phyloP scores from a whole-genome alignment of 2,329 filamentous ascomycete species.

The Coniochaeta sp. region DNA sequence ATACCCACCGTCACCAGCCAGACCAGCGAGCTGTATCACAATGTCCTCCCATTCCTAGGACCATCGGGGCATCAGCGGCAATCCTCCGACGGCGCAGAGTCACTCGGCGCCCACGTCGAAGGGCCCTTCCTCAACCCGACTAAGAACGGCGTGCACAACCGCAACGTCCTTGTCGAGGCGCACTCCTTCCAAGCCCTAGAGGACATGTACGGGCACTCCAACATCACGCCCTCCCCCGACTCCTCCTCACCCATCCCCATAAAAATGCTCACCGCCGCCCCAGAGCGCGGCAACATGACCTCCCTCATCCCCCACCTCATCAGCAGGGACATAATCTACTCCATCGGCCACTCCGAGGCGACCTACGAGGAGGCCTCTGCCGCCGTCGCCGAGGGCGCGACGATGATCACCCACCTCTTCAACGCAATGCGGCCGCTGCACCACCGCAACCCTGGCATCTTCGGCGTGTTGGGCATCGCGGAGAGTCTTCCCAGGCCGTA shows the following conservation, averaged over 20 bases:
- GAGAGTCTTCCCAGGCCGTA: slow-evolving; percentile 58
- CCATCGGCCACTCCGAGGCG: slow-evolving; percentile 81
- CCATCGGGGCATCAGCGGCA: slow-evolving; percentile 57
- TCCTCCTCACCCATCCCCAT: slow-evolving; percentile 42
- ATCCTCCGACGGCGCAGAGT: slow-evolving; percentile 69
- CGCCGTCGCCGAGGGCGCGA: slow-evolving; percentile 67
- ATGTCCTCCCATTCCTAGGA: slow-evolving; percentile 69
- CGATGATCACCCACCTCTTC: slow-evolving; percentile 90
- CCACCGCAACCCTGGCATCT: slow-evolving; percentile 86
- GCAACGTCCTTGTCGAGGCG: slow-evolving; percentile 60
- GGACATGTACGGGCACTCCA: slow-evolving; percentile 64
- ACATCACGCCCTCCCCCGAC: slow-evolving; percentile 41
- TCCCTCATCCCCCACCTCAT: slow-evolving; percentile 60
- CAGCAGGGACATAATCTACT: slow-evolving; percentile 62
- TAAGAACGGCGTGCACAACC: slow-evolving; percentile 82
- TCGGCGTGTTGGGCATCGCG: slow-evolving; percentile 70
- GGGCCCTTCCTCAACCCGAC: slow-evolving; percentile 78
- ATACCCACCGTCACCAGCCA: slow-evolving; percentile 81
- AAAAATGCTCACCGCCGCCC: slow-evolving; percentile 80
- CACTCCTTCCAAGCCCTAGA: slow-evolving; percentile 59
- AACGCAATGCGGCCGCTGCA: slow-evolving; percentile 89
- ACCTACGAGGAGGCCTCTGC: slow-evolving; percentile 74
- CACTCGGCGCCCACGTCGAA: slow-evolving; percentile 84
- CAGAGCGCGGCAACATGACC: slow-evolving; percentile 68
- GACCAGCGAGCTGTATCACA: slow-evolving; percentile 71